Evolutionary conservation across 768 basidiomycete species (phyloP).

Genomic region (Amanita thiersii): DNA sequence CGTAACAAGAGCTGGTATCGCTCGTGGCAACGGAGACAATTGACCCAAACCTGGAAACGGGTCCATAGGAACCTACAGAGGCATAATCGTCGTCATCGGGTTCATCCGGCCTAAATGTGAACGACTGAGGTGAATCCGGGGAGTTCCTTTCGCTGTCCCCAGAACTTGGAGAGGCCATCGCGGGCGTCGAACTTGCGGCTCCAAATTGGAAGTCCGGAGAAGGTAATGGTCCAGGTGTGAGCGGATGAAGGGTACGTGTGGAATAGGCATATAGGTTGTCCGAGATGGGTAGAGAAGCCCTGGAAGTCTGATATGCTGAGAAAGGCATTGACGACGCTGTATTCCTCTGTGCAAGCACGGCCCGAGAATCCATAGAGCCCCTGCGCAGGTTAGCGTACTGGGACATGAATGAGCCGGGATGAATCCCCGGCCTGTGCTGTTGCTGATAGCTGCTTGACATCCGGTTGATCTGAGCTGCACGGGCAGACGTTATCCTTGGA

Average conservation of each 20-base stretch:
- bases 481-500: constrained; percentile 23
- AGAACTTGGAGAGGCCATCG: constrained; percentile 41
- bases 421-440: constrained; percentile 16
- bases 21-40: constrained; percentile 54
- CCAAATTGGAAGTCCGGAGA: constrained; percentile 59
- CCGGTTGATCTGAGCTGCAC: constrained; percentile 21
- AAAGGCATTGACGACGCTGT: constrained; percentile 36
- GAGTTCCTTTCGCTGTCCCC: constrained; percentile 46
- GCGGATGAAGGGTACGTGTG: constrained; percentile 34
- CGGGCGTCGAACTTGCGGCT: constrained; percentile 38
- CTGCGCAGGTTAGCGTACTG: constrained; percentile 31
- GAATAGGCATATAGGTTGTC: constrained; percentile 40
- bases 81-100: constrained; percentile 44
- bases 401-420: constrained; percentile 22
- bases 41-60: constrained; percentile 52
- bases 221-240: constrained; percentile 51
- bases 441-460: constrained; percentile 22
- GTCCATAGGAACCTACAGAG: constrained; percentile 39
- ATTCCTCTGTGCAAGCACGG: constrained; percentile 24
- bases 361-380: constrained; percentile 31
- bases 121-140: constrained; percentile 41
- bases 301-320: constrained; percentile 31
- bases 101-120: constrained; percentile 39
- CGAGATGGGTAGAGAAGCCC: constrained; percentile 39
- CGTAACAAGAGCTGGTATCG: constrained; percentile 46